Evolutionary conservation across 208 protist species (phyloP), one percentile per base, ranked within the genome.

Genomic region (Leishmania mexicana): DNA sequence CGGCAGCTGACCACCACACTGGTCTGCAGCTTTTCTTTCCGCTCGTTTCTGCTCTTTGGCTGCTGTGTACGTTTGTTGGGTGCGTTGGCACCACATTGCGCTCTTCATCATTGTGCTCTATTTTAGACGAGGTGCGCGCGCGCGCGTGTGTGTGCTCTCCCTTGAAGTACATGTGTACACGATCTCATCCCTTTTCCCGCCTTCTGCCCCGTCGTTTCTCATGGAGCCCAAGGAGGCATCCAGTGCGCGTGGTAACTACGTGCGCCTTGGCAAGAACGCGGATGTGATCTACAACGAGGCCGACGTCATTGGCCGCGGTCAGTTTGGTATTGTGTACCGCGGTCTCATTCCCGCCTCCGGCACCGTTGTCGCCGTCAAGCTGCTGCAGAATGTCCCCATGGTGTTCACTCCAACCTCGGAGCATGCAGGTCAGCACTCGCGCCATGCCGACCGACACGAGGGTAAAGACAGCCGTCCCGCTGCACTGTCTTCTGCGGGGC

Each of bases 251-350:
- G 75, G 78, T 45, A 76, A 70, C 35, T 60, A 75, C 28, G 73
- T 84, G 51, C 80, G 81, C 19, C 79, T 87, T 8, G 83, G 83
- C 70, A 87, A 87, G 62, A 76, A 87, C 64, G 42, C 77, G 11
- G 81, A 88, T 31, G 78, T 90, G n/a, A 72, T 84, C 47, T 89
- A 89, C 81, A 78, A 83, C 54, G 78, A 86, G 73, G 78, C 83
- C 28, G 78, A 81, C 47, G 76, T 87, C 57, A 83, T 95, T 62
- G 92, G 92, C 24, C 80, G 83, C 47, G 92, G 92, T 15, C 80
- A 83, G 60, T 95, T 93, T 31, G 92, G 92, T 73, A 85, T 68
- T 19, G 90, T 93, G 17, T 93, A 93, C 84, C 76, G 81, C 21
- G 92, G 92, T 11, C 24, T 51, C 42, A 75, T 84, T 31, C 45